These are phyloP conservation scores for Ogataea siamensis DNA, from an alignment of 805 yeast genomes.

Conservation along the genomic window DNA sequence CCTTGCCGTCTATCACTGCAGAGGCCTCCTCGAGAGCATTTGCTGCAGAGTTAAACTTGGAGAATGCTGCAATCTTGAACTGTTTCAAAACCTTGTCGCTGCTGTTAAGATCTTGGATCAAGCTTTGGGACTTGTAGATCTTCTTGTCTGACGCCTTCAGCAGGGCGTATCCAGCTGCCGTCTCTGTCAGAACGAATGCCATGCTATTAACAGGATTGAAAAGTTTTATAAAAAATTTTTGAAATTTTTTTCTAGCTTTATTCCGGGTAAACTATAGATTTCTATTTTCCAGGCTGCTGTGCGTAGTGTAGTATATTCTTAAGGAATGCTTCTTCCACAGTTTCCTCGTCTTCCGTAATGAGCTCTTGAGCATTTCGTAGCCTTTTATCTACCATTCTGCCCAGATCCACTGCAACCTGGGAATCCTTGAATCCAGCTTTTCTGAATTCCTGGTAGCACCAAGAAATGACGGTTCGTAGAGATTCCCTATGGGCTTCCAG, in stretches of 20 bases:
- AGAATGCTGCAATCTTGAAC: slow-evolving; percentile 92
- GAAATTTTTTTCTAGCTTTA: slow-evolving; percentile 11
- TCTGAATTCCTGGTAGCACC: slow-evolving; percentile 25
- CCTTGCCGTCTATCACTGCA: slow-evolving; percentile 90
- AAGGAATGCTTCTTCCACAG: slow-evolving; percentile 9
- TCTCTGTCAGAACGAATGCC: slow-evolving; percentile 93
- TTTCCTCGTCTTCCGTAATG: not conserved
- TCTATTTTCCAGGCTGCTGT: not conserved
- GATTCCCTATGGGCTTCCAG: slow-evolving; percentile 14
- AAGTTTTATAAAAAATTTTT: slow-evolving; percentile 14
- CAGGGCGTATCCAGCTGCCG: slow-evolving; percentile 98
- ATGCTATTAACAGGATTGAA: slow-evolving; percentile 34
- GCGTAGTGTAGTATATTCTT: slow-evolving; percentile 8
- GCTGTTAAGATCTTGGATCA: slow-evolving; percentile 73
- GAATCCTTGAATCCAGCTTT: slow-evolving; percentile 17
- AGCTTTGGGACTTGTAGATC: slow-evolving; percentile 77
- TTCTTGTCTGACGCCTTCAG: slow-evolving; percentile 97
- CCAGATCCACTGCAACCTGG: slow-evolving; percentile 21
- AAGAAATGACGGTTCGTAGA: slow-evolving; percentile 18
- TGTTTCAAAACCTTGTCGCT: slow-evolving; percentile 85
- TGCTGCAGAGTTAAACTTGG: slow-evolving; percentile 92
- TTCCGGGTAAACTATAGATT: slow-evolving; percentile 8
- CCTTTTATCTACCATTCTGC: slow-evolving; percentile 17
- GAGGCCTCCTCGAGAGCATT: slow-evolving; percentile 95
- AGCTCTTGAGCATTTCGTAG: slow-evolving; percentile 8